Evolutionary conservation across 2,329 filamentous ascomycete species (phyloP).

Genomic region (Fonsecaea pugnacius): DNA sequence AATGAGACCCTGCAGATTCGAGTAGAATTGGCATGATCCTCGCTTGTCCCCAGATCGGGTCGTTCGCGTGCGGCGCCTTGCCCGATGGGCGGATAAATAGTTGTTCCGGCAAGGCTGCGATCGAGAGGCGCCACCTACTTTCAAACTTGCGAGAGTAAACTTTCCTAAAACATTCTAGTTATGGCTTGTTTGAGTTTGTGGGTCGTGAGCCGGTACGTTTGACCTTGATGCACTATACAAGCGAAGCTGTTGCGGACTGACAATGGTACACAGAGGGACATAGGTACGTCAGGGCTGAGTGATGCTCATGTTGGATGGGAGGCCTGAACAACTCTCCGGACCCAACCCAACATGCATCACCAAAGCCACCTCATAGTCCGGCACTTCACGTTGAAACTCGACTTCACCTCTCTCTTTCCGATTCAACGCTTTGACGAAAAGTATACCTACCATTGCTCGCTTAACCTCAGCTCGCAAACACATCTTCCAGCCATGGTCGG

Average conservation of each 20-base stretch:
- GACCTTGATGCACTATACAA: background rate
- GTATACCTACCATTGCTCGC: background rate
- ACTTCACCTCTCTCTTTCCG: background rate
- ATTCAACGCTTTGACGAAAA: background rate
- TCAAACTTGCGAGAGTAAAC: background rate
- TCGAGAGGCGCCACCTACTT: background rate
- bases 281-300: background rate
- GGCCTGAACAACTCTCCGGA: background rate
- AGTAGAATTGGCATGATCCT: background rate
- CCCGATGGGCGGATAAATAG: background rate
- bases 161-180: background rate
- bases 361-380: too few species aligned
- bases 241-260: background rate
- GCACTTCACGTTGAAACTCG: too few species aligned
- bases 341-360: too few species aligned
- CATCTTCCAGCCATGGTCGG: background rate
- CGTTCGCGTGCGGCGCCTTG: background rate
- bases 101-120: background rate
- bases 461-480: background rate
- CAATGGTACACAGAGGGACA: background rate
- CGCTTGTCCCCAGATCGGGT: background rate
- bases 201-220: background rate
- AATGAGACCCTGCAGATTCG: conserved; percentile 2
- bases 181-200: background rate
- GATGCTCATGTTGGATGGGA: background rate